Percentiles rank a stretch among this genome's conserved stretches.
These are phyloP conservation scores for Torulaspora maleeae DNA, from an alignment of 805 yeast species.

Conservation along the genomic window DNA sequence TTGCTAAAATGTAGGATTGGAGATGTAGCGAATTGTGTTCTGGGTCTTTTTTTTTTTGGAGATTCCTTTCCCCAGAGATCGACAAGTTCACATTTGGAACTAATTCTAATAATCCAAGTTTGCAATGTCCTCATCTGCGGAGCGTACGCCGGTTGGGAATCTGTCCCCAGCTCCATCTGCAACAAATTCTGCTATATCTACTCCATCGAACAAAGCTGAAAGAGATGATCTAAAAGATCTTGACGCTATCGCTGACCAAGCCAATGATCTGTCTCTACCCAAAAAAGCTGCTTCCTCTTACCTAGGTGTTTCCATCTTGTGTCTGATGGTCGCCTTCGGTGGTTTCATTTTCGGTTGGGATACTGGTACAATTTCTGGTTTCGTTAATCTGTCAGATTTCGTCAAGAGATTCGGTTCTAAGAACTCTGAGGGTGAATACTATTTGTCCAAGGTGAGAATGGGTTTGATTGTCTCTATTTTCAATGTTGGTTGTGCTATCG, in stretches of 20 bases:
- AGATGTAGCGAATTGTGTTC: neutral
- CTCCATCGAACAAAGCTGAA: constrained; percentile 30
- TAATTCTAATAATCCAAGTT: neutral
- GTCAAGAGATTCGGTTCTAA: constrained; percentile 51
- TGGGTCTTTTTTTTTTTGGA: neutral
- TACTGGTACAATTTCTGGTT: constrained; percentile 76
- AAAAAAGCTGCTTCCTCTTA: constrained; percentile 37
- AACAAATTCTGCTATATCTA: constrained; percentile 21
- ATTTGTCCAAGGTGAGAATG: constrained; percentile 49
- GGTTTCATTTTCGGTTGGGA: constrained; percentile 66
- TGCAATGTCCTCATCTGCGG: constrained; percentile 7
- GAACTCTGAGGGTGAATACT: constrained; percentile 40
- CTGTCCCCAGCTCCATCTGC: constrained; percentile 18
- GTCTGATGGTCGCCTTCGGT: constrained; percentile 34
- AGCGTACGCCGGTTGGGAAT: constrained; percentile 8
- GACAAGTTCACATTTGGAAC: neutral
- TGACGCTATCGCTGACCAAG: constrained; percentile 9
- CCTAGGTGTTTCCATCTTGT: constrained; percentile 32
- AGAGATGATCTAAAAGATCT: constrained; percentile 26
- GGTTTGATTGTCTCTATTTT: constrained; percentile 58
- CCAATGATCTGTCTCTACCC: constrained; percentile 25
- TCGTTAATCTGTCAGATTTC: constrained; percentile 55
- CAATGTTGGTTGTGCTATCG: constrained; percentile 71
- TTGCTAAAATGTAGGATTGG: neutral
- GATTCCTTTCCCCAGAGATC: neutral